Evolutionary conservation across 768 basidiomycete genomes (phyloP), one percentile per base, ranked within the genome.

Genomic region (Pholiota conissans): DNA sequence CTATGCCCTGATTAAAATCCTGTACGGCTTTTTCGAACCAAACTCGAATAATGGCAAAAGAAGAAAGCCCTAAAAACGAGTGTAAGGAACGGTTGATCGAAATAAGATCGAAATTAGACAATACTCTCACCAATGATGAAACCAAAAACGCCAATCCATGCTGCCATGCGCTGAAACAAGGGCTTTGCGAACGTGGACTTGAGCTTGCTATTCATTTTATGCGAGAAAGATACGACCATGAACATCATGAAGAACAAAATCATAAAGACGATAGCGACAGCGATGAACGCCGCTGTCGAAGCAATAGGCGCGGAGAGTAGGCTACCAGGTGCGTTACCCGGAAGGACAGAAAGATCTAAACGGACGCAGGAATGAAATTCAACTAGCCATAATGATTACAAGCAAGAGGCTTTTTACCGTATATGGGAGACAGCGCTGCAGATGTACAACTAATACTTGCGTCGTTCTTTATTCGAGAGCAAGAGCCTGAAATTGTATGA

Each of bases 11-110:
- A 67, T 93, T 93, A 73, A 93, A 92, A 65, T 91, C 90, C 52
- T 86, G 81, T 0, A 86, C 84, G 2, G 89, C 84, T 70, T 91
- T 90, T 18, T 86, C 89, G 60, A 90, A 90, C 83, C 86, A 90
- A 82, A 93, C 89, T 59, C 88, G 84, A 52, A 89, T 72, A 57
- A 92, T 78, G 18, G 90, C 76, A 73, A 89, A 89, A 8, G 87
- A 76, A 2, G 84, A 84, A 57, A 90, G 69, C 13, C 89, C 90
- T 90, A 24, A 58, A 16, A 22, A 16, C 13, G 24, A 22, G 28
- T 18, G 39, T 5, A 14, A 42, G 14, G 9, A n/a, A 20, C 51
- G 1, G n/a, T 42, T 30, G 24, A 51, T 29, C 30, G 16, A 4
- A 52, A 35, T 32, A n/a, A 40, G 11, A 24, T 20, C 22, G 6